Percentiles rank a stretch among this genome's conserved stretches.
Evolutionary conservation across 176 grass and related monocot genomes (phyloP).

Genomic region (Paspalum vaginatum): DNA sequence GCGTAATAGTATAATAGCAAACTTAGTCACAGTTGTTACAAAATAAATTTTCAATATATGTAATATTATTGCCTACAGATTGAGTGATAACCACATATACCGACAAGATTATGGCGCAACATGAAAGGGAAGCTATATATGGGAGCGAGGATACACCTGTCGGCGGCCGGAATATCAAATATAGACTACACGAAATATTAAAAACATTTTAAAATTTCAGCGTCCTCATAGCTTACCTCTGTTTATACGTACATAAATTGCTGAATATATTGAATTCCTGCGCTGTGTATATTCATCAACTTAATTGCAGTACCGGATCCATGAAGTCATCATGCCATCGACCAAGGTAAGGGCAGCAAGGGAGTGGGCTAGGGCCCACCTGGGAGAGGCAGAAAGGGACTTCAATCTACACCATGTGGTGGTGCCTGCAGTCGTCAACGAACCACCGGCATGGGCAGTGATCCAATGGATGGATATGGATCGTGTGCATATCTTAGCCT

Average conservation of each 20-base stretch:
- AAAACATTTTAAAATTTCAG: neutral
- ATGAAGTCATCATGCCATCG: slow-evolving; percentile 37
- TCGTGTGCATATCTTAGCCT: slow-evolving; percentile 13
- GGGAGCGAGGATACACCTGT: neutral
- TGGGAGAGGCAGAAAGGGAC: slow-evolving; percentile 45
- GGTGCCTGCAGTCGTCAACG: slow-evolving; percentile 13
- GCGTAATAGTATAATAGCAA: neutral
- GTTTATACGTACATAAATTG: neutral
- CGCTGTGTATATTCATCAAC: neutral
- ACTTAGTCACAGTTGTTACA: neutral
- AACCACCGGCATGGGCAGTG: slow-evolving; percentile 37
- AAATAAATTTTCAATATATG: neutral
- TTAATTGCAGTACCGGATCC: neutral
- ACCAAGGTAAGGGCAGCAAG: slow-evolving; percentile 12
- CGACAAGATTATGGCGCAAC: neutral
- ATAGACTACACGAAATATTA: neutral
- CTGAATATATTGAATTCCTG: neutral
- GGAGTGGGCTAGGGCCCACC: neutral
- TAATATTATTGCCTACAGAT: neutral
- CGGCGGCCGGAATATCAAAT: neutral
- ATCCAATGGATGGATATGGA: slow-evolving; percentile 34
- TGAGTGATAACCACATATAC: neutral
- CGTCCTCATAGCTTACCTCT: neutral
- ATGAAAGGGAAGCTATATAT: neutral
- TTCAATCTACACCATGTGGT: slow-evolving; percentile 37